Evolutionary conservation across 2,329 filamentous ascomycete species (phyloP).

Genomic region (Alternaria metachromatica): DNA sequence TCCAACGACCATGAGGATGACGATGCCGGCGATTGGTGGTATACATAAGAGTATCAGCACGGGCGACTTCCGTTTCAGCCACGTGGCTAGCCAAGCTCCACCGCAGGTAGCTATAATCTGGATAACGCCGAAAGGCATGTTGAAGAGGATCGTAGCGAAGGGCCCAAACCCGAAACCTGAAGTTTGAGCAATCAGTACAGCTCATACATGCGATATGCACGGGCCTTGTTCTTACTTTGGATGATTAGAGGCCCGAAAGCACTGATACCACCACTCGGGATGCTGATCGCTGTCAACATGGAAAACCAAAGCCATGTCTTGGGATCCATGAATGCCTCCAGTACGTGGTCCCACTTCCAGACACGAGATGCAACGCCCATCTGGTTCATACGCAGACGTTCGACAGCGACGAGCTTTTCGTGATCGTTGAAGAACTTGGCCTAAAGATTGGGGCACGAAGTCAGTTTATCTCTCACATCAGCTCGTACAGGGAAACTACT

Average conservation of each 20-base stretch:
- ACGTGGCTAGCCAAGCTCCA: conserved; percentile 62
- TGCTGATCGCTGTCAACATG: conserved; percentile 47
- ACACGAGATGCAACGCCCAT: conserved; percentile 51
- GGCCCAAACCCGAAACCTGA: conserved; percentile 61
- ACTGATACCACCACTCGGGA: conserved; percentile 64
- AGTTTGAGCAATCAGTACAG: background rate
- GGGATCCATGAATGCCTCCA: conserved; percentile 62
- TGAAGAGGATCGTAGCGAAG: conserved; percentile 65
- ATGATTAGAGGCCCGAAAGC: conserved; percentile 67
- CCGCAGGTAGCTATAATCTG: conserved; percentile 67
- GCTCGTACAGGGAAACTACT: background rate
- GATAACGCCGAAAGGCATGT: conserved; percentile 66
- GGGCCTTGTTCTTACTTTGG: conserved; percentile 42
- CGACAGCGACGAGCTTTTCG: conserved; percentile 65
- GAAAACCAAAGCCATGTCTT: conserved; percentile 67
- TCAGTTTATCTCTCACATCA: background rate
- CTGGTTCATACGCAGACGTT: conserved; percentile 56
- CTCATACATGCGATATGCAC: background rate
- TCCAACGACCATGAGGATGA: conserved; percentile 60
- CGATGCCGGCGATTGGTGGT: conserved; percentile 63
- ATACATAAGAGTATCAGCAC: conserved; percentile 62
- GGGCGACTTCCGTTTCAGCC: conserved; percentile 62
- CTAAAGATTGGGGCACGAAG: background rate
- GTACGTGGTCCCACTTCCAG: conserved; percentile 61
- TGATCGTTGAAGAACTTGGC: conserved; percentile 63